These are phyloP conservation scores for Limtongia smithiae DNA, from an alignment of 805 yeast species.

Conservation along the genomic window DNA sequence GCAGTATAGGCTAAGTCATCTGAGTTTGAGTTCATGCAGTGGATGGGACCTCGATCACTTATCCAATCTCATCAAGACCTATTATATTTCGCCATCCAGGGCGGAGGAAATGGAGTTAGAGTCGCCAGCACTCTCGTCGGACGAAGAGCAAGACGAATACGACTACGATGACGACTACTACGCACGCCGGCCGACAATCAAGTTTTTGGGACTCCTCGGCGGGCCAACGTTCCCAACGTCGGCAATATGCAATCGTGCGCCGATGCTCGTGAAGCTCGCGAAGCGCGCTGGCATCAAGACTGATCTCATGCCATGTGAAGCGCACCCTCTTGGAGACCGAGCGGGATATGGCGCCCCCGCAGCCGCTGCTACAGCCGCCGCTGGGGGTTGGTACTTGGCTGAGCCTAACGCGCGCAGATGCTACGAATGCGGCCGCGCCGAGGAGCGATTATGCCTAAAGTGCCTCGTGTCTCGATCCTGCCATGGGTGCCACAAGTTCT, in stretches of 20 bases:
- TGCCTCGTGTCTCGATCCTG: conserved; percentile 23
- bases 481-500: conserved; percentile 18
- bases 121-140: neutral
- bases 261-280: conserved; percentile 10
- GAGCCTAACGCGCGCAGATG: conserved; percentile 12
- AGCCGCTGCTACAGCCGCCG: neutral
- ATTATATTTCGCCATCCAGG: conserved; percentile 9
- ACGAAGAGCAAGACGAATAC: conserved; percentile 1
- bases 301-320: conserved; percentile 21
- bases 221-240: conserved; percentile 26
- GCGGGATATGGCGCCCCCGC: neutral
- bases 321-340: conserved; percentile 2
- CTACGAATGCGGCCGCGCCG: conserved; percentile 8
- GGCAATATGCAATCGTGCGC: conserved; percentile 18
- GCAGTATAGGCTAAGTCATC: conserved; percentile 16
- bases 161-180: conserved; percentile 5
- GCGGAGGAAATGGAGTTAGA: conserved; percentile 1
- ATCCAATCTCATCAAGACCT: conserved; percentile 13
- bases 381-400: conserved; percentile 23
- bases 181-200: conserved; percentile 17
- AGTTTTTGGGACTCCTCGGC: conserved; percentile 15
- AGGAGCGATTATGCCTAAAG: conserved; percentile 13
- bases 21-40: conserved; percentile 16
- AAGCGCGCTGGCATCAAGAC: conserved; percentile 21
- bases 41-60: conserved; percentile 23